Evolutionary conservation across 2,329 filamentous ascomycete species (phyloP), one percentile per base, ranked within the genome.

Genomic region (Pseudogymnoascus sp.): DNA sequence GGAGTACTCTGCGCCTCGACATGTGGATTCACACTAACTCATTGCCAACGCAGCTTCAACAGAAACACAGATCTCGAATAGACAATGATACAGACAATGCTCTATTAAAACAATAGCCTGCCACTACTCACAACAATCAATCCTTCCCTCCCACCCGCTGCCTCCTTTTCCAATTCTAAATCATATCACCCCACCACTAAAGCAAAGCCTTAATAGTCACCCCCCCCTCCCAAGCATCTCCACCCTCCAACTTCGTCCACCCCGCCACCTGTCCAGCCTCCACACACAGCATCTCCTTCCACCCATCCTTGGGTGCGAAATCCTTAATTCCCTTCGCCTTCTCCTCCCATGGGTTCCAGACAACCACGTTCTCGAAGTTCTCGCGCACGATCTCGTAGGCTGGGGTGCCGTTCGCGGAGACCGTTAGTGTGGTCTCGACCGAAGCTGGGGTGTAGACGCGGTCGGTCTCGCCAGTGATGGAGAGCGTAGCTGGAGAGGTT

Each of bases 321-420:
- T 99, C 95, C 61, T 80, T 86, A 78, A 96, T 96, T 4, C 82
- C 82, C 70, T 86, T 84, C 1, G 90, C 86, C 80, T 96, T 96
- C 67, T 93, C 90, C 42, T 83, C 82, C 92, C 93, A 97, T 1
- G 95, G 95, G 77, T 99, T 99, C 95, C 95, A 99, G 31, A 97
- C 89, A 1, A 97, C 93, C 15, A 95, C 87, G 69, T 97, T 91
- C 66, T 84, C 83, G 68, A 99, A 82, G 68, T 91, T 93, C 76
- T 97, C 91, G 66, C 95, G 86, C 42, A 88, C 84, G 63, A 97
- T 82, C 65, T 87, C 86, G 78, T 89, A 92, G 60, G 83, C 78
- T 13, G 86, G 80, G 71, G 83, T 82, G 65, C 85, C 87, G 60
- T 77, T 82, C 70, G 90, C 86, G 15, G 80, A 73, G 59, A 96